Evolutionary conservation across 108 stramenopile genomes (phyloP), one percentile per base, ranked within the genome.

Genomic region (Stephanodiscus triporus): DNA sequence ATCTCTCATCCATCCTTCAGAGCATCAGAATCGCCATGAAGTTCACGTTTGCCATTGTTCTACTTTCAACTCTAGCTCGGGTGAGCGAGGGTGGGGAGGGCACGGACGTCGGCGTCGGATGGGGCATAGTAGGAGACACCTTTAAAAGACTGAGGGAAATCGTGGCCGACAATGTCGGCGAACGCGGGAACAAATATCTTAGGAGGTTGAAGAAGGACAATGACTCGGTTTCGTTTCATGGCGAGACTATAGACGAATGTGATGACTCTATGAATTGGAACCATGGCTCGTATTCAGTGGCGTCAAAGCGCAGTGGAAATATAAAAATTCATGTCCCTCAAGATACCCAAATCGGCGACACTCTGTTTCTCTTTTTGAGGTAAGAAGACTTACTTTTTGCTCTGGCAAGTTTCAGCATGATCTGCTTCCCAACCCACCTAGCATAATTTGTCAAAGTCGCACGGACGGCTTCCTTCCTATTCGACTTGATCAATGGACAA

Each of bases 381-480:
- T 73, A 58, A 65, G 0, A 66, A 48, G 66, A 67, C 59, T 61
- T 16, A 29, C 23, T 6, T 24, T 34, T 4, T 4, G 32, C 32
- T 55, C 54, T 23, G 54, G 19, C 19, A 19, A 49, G 19, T 19
- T 49, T 49, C 5, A 19, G 4, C 20, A 9, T 24, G 24, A 53
- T 29, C 17, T 30, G 27, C 7, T 43, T 38, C 9, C 43, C 26
- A 43, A 64, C 63, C 4, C 11, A 24, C 29, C 27, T 30, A 32
- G 16, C 8, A 34, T 34, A 2, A 59, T 59, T 36, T 37, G 29
- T 40, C 55, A 17, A 45, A 75, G 74, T 55, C 69, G 80, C 22
- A 81, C 80, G 2, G 80, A 81, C 34, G 70, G 73, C 4, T 32
- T 75, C 3, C 70, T 81, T 5, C 80, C 80, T 16, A 56, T 81